Evolutionary conservation across 2,329 filamentous ascomycete species (phyloP), one percentile per base, ranked within the genome.

Genomic region (Fusarium pseudograminearum): DNA sequence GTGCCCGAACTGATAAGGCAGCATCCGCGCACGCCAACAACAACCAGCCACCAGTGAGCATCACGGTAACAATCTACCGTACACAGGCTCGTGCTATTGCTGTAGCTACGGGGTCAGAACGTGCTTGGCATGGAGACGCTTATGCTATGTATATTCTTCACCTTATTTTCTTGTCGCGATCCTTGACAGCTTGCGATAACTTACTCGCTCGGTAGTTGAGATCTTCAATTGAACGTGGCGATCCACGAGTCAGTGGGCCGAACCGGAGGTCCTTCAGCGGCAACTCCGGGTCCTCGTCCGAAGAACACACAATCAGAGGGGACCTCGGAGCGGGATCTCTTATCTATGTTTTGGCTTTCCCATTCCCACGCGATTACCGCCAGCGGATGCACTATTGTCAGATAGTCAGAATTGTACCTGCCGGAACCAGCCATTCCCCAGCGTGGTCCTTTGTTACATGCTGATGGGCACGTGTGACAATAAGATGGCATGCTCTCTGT

Each of bases 1-100:
- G 57, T 67, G 67, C 61, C 42, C 57, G 4, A 53, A 36, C 67
- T 70, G 67, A 70, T 69, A 69, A 69, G 67, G 58, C 53, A 67
- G 10, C 26, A 18, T 47, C 20, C 45, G 42, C 50, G 41, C 40
- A 42, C 36, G 38, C 30, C 40, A 46, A 36, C 36, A 48, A 60
- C 41, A 47, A 28, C 51, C 61, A 57, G 40, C 61, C 66, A 65
- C 54, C 61, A 65, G 61, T 62, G 40, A 54, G 30, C 47, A 24
- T 30, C 28, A 15, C 31, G 48, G 55, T 53, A 63, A 34, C 53
- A 70, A 69, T 67, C 45, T 57, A 41, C 18, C 9, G 15, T 26
- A 26, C 41, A 42, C 24, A 42, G 16, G 18, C 46, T 34, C 38
- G 44, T 45, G 20, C 24, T 48, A 40, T 42, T 28, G 31, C 24